These are phyloP conservation scores for Amanita pseudoporphyria DNA, from an alignment of 768 basidiomycete genomes.

Conservation along the genomic window DNA sequence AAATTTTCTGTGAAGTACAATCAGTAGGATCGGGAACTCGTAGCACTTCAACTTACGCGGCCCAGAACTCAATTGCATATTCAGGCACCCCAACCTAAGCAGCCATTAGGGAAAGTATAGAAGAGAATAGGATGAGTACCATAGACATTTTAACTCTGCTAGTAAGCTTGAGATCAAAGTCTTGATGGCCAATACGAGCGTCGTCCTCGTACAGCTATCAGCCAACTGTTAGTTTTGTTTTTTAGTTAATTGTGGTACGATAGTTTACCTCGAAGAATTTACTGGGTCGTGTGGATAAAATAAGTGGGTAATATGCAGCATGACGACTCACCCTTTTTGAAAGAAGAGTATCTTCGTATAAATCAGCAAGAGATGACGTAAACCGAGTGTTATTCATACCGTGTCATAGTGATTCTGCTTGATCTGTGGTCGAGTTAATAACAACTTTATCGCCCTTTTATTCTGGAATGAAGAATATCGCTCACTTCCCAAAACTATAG, in stretches of 20 bases:
- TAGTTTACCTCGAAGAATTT: conserved; percentile 67
- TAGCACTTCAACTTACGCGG: conserved; percentile 45
- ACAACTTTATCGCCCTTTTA: not conserved
- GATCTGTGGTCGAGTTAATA: conserved; percentile 40
- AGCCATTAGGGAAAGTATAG: not conserved
- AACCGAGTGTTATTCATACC: conserved; percentile 24
- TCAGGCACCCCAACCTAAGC: conserved; percentile 90
- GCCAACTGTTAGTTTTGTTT: conserved; percentile 1
- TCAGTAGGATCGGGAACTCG: conserved; percentile 4
- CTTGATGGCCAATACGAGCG: conserved; percentile 83
- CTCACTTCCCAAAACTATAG: conserved; percentile 67
- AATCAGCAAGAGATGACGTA: conserved; percentile 10
- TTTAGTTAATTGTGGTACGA: not conserved
- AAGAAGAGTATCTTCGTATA: conserved; percentile 74
- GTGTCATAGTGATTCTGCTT: conserved; percentile 98
- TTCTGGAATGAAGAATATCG: conserved; percentile 4
- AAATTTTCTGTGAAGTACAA: conserved; percentile 48
- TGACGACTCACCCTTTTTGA: conserved; percentile 75
- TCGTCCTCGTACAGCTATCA: conserved; percentile 87
- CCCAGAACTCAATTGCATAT: conserved; percentile 87
- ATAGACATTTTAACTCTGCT: conserved; percentile 98
- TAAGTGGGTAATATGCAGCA: not conserved
- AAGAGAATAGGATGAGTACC: conserved; percentile 34
- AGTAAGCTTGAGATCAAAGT: conserved; percentile 91
- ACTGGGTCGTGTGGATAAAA: conserved; percentile 22